Base-by-base conservation (phyloP, 371 early-diverging fungal genomes). In the Mycotypha africana region DNA sequence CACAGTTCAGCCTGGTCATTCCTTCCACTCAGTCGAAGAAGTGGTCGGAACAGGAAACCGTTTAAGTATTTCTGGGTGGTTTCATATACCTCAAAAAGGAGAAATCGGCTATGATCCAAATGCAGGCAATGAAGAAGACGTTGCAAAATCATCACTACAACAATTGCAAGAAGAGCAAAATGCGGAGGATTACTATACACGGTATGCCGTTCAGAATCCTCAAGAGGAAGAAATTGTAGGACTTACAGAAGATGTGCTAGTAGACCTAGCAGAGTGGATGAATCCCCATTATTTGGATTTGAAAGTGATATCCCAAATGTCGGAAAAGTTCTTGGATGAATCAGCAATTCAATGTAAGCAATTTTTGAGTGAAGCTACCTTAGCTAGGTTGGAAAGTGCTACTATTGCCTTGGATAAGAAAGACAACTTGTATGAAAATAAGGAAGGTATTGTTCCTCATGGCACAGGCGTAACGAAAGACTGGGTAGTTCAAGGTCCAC, bases 21-120 rank as follows among this genome's bases (percentile, higher is more conserved):
- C 85, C n/a, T 85, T 85, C 67, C 89, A 89, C 49, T 74, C 88
- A 3, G 88, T 89, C 2, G 79, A 86, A 45, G 88, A 89, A 58
- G 88, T 89, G 2, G 79, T 83, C 1, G 70, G 70, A 9, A 65
- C 54, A 3, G 66, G 60, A 2, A 75, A 80, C 37, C 71, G 78
- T 46, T 56, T 84, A 22, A 78, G 79, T 57, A 85, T 87, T 35
- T 79, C 78, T 23, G 89, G 89, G 5, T 87, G 88, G 89, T 89
- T 85, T 60, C 86, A 87, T 51, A 62, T 81, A 16, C 81, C 84
- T 38, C 82, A 85, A 52, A 60, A 58, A 20, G 82, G 75, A 19
- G 84, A 81, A 45, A 60, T 60, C 11, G 86, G 84, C 1, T 77
- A 81, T 41, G 58, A 58, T 20, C 59, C 57, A 47, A 56, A 58